A percentile compares a stretch with the other conserved stretches of the same genome.
Conservation (phyloP, 805 yeast species). For the Hanseniaspora hatyaiensis region DNA sequence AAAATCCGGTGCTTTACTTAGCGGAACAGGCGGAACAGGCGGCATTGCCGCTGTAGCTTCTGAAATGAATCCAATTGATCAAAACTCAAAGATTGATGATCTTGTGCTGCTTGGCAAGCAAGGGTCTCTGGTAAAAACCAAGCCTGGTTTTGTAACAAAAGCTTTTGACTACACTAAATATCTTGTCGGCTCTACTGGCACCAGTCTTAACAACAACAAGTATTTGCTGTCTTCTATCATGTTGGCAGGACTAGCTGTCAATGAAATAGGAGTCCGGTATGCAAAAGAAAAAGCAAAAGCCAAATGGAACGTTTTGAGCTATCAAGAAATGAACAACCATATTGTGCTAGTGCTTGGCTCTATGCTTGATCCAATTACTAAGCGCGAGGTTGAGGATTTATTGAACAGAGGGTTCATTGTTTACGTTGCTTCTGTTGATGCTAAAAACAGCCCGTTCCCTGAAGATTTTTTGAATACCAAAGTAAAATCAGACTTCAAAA, state of each 20-base stretch:
- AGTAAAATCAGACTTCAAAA: slow-evolving; percentile 23
- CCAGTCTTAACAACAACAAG: neutral
- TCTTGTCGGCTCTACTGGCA: neutral
- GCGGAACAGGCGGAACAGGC: neutral
- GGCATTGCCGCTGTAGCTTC: neutral
- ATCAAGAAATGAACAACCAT: slow-evolving; percentile 13
- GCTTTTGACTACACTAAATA: neutral
- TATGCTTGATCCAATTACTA: slow-evolving; percentile 29
- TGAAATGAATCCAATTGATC: neutral
- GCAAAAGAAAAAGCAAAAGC: neutral
- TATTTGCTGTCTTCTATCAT: neutral
- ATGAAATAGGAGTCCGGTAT: slow-evolving; percentile 12
- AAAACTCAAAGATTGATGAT: no score
- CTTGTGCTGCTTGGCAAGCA: neutral
- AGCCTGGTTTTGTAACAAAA: neutral
- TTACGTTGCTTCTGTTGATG: slow-evolving; percentile 24
- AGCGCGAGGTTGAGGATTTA: slow-evolving; percentile 29
- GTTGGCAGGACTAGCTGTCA: slow-evolving; percentile 1
- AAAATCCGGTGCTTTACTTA: neutral
- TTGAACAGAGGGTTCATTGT: slow-evolving; percentile 28
- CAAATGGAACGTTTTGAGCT: slow-evolving; percentile 2
- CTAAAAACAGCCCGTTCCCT: slow-evolving; percentile 10
- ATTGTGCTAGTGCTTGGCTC: slow-evolving; percentile 27
- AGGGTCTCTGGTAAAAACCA: neutral
- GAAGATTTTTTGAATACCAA: slow-evolving; percentile 25